Evolutionary conservation across 2,329 filamentous ascomycete genomes (phyloP).

Genomic region (Beauveria asiatica): DNA sequence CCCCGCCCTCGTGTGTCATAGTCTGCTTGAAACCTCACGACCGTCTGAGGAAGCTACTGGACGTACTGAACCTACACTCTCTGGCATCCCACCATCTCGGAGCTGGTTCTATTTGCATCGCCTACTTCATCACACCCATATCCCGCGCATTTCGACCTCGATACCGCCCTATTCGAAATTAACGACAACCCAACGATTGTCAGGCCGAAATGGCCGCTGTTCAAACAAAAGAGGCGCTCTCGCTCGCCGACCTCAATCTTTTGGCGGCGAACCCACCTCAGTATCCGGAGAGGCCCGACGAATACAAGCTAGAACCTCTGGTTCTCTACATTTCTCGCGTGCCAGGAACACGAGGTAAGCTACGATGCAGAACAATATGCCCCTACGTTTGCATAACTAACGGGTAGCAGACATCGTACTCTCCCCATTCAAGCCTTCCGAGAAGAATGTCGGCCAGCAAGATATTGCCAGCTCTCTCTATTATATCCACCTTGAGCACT

Average conservation of each 20-base stretch:
- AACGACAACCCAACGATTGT: not conserved
- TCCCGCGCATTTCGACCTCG: not conserved
- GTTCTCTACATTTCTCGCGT: constrained; percentile 89
- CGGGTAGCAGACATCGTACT: constrained; percentile 69
- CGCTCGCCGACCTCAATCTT: constrained; percentile 67
- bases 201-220: constrained; percentile 2
- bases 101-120: too few relatives aligned
- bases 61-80: not conserved
- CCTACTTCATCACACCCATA: not conserved
- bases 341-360: constrained; percentile 75
- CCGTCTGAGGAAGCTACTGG: not conserved
- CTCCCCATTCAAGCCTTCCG: constrained; percentile 78
- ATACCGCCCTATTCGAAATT: not conserved
- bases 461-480: constrained; percentile 86
- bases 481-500: constrained; percentile 64
- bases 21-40: not conserved
- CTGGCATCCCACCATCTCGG: not conserved
- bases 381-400: not conserved
- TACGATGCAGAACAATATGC: not conserved
- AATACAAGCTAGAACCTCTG: constrained; percentile 60
- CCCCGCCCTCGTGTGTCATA: not conserved
- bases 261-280: constrained; percentile 81
- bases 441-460: constrained; percentile 79
- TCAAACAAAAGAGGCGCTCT: constrained; percentile 63
- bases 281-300: constrained; percentile 70